phyloP scores from a whole-genome alignment of 805 yeast genomes.

The Jamesozyma piceae region DNA sequence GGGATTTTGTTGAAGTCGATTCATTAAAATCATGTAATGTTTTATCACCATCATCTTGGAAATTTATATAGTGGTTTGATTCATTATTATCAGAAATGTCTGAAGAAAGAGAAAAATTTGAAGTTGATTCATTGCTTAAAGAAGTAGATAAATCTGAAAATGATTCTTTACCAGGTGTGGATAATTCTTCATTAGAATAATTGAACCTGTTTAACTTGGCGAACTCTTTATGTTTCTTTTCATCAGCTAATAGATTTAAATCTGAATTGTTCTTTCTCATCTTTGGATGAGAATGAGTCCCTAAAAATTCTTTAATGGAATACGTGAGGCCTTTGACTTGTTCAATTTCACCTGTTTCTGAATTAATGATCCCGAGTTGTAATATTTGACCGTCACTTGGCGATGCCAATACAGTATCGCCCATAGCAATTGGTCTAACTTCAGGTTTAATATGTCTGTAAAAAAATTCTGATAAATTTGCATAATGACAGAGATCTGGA shows the following conservation, averaged over 20 bases:
- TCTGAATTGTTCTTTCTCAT: slow-evolving; percentile 24
- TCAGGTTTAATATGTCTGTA: slow-evolving; percentile 74
- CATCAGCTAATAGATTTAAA: slow-evolving; percentile 30
- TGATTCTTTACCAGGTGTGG: background rate
- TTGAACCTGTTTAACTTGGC: slow-evolving; percentile 68
- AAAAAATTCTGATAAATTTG: slow-evolving; percentile 83
- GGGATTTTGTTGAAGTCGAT: slow-evolving; percentile 20
- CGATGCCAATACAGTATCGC: slow-evolving; percentile 54
- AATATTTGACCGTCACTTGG: slow-evolving; percentile 92
- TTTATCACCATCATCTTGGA: slow-evolving; percentile 63
- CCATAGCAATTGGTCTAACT: slow-evolving; percentile 62
- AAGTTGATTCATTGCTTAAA: too few relatives aligned
- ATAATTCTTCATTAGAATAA: slow-evolving; percentile 12
- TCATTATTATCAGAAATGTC: background rate
- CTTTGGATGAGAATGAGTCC: slow-evolving; percentile 37
- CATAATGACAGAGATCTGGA: slow-evolving; percentile 63
- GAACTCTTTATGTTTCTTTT: slow-evolving; percentile 53
- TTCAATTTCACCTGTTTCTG: slow-evolving; percentile 75
- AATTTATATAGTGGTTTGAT: slow-evolving; percentile 29
- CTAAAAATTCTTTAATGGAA: slow-evolving; percentile 78
- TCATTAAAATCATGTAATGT: slow-evolving; percentile 33
- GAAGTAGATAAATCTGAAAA: background rate
- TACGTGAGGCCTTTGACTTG: slow-evolving; percentile 96
- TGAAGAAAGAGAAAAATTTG: background rate
- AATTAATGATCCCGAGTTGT: slow-evolving; percentile 64